Conservation (phyloP, 2,329 filamentous ascomycete species). For the Xylariaceae sp. region DNA sequence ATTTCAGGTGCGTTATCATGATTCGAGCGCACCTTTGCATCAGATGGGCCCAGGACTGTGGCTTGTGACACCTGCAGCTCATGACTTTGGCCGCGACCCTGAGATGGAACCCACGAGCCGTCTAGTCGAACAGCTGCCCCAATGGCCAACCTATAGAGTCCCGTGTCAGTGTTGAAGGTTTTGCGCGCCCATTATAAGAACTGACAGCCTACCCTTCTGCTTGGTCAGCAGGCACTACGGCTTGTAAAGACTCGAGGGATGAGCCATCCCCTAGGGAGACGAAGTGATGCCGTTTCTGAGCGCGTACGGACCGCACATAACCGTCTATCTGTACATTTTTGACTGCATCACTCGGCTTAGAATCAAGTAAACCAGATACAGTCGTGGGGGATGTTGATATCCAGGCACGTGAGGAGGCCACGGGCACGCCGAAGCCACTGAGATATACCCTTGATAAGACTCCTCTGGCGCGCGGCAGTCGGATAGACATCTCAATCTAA, state of each 20-base stretch:
- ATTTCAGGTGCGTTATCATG: constrained; percentile 10
- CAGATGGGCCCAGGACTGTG: constrained; percentile 74
- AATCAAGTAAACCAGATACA: constrained; percentile 62
- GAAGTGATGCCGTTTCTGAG: constrained; percentile 85
- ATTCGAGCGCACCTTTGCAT: constrained; percentile 70
- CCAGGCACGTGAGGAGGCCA: constrained; percentile 27
- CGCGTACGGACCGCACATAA: constrained; percentile 82
- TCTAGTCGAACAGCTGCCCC: constrained; percentile 80
- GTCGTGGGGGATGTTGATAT: constrained; percentile 48
- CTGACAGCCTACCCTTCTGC: constrained; percentile 68
- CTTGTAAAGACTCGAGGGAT: constrained; percentile 78
- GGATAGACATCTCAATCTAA: constrained; percentile 31
- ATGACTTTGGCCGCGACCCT: constrained; percentile 71
- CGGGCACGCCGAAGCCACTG: constrained; percentile 5
- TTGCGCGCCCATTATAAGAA: constrained; percentile 22
- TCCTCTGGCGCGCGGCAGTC: constrained; percentile 33
- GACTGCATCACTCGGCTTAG: constrained; percentile 51
- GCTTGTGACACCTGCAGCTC: constrained; percentile 79
- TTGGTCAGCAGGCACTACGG: constrained; percentile 74
- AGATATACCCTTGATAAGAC: constrained; percentile 24
- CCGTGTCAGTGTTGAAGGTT: constrained; percentile 39
- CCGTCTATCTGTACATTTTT: constrained; percentile 71
- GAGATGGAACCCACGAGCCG: constrained; percentile 77
- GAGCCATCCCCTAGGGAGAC: constrained; percentile 88
- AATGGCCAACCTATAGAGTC: constrained; percentile 69